Percentiles rank a stretch among this genome's conserved stretches.
Evolutionary conservation across 495 filamentous ascomycete species (phyloP).

Genomic region (Penicillium cosmopolitanum): DNA sequence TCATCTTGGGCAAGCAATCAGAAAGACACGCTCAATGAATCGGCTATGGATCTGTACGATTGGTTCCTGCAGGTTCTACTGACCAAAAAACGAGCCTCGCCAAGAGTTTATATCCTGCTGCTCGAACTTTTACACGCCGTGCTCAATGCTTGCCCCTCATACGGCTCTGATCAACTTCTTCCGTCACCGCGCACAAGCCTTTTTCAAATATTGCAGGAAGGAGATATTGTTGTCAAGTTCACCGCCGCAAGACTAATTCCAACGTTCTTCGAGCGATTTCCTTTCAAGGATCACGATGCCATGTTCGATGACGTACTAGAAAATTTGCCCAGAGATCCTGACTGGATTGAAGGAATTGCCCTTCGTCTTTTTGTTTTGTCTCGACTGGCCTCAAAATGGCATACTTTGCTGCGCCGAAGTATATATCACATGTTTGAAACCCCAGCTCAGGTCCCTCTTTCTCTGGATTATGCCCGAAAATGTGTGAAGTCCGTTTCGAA

Average conservation of each 20-base stretch:
- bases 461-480: constrained; percentile 67
- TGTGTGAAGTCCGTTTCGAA: constrained; percentile 69
- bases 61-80: constrained; percentile 73
- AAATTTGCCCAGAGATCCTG: constrained; percentile 69
- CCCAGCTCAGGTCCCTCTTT: constrained; percentile 66
- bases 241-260: constrained; percentile 68
- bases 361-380: constrained; percentile 76
- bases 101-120: constrained; percentile 66
- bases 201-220: constrained; percentile 68
- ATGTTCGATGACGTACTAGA: constrained; percentile 78
- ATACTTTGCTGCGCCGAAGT: constrained; percentile 76
- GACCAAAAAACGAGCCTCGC: constrained; percentile 64
- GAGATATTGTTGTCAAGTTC: constrained; percentile 75
- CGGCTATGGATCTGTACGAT: constrained; percentile 74
- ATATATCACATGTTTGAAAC: constrained; percentile 94
- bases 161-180: constrained; percentile 56
- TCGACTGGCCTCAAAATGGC: constrained; percentile 76
- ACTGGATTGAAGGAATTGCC: constrained; percentile 81
- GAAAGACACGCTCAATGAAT: constrained; percentile 58
- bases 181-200: constrained; percentile 75
- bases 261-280: constrained; percentile 76
- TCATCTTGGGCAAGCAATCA: constrained; percentile 62
- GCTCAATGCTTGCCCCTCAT: constrained; percentile 64
- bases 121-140: constrained; percentile 69
- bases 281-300: constrained; percentile 76